Base-by-base conservation (phyloP, 495 filamentous ascomycete genomes). In the Neurospora africana region DNA sequence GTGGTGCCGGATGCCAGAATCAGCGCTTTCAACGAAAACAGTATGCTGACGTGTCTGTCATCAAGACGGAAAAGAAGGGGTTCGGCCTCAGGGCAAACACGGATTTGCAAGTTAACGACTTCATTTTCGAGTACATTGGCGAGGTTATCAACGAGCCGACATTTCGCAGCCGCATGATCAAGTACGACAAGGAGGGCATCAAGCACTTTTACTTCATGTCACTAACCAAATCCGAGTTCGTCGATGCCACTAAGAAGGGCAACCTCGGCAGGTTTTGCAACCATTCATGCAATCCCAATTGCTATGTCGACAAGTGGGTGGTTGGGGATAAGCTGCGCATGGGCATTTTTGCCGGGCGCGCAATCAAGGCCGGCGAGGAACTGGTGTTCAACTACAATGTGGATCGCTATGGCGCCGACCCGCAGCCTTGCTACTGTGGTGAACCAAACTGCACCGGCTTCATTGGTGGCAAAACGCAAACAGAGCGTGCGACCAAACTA, bases 141-240 rank as follows among this genome's bases (percentile, higher is more conserved):
- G 95, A 99, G 82, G 95, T 99, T 72, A 97, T 99, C 81, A 93
- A 95, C 76, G 96, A 99, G 81, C 81, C 84, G 17, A 90, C 89
- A 44, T 99, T 98, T 78, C 91, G 93, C 68, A 87, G 87, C 72
- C 92, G 95, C 70, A 97, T 93, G 89, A 83, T 91, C 21, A 91
- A 94, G 73, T 99, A 99, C 79, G 92, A 95, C 77, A 89, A 94
- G 71, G 93, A 97, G 78, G 94, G 94, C 39, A 98, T 99, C 85
- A 95, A 93, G 79, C 95, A 99, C 81, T 99, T 99, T 79, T 99
- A 99, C 81, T 99, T 99, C 82, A 99, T 99, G 95, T 98, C 96
- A 43, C 90, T 99, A 71, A 95, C 89, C 78, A 96, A 96, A 81
- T 92, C 89, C 75, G 95, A 98, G 82, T 99, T 98, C 76, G 93